Base-by-base conservation (phyloP, 2,329 filamentous ascomycete species). In the Ophiostoma triangulosporum region DNA sequence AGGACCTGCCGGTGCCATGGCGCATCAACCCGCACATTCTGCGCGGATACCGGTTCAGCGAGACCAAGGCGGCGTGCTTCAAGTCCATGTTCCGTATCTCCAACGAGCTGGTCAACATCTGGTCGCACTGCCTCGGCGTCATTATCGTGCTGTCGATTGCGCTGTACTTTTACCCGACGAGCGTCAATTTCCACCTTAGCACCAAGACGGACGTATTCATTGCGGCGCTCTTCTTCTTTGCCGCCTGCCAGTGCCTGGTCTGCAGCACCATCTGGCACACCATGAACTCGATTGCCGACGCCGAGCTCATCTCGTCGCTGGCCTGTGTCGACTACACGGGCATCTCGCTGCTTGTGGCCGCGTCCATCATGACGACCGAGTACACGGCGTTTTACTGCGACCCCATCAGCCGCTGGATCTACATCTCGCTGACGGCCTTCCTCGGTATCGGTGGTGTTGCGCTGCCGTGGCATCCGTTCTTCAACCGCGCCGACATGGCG, bases 321-420 rank as follows among this genome's bases (percentile, higher is more conserved):
- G 93, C 93, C 17, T 98, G 93, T 66, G 89, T 98, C 56, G 93
- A 98, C 68, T 98, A 98, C 70, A 97, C 93, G 0, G 93, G 93
- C 53, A 98, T 98, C 60, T 95, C 90, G 1, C 74, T 98, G 50
- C 78, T 98, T 26, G 93, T 98, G 51, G 88, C 93, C 2, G 89
- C 93, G 9, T 95, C 88, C 54, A 98, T 98, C 70, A 88, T 97
- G 78, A 96, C 93, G 2, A 95, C 89, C 33, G 93, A 98, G 67
- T 98, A 97, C 71, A 96, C 93, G 0, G 93, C 91, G 24, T 98
- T 98, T 69, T 98, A 98, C 73, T 96, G 93, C 71, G 93, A 98
- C 63, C 90, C 93, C 3, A 63, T 86, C 48, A 90, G 86, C 60
- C 84, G 90, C 53, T 93, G 85, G 78, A 74, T 79, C 12, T 98